These are phyloP conservation scores for California macrophylla DNA, from an alignment of 441 rosid species.

Conservation along the genomic window DNA sequence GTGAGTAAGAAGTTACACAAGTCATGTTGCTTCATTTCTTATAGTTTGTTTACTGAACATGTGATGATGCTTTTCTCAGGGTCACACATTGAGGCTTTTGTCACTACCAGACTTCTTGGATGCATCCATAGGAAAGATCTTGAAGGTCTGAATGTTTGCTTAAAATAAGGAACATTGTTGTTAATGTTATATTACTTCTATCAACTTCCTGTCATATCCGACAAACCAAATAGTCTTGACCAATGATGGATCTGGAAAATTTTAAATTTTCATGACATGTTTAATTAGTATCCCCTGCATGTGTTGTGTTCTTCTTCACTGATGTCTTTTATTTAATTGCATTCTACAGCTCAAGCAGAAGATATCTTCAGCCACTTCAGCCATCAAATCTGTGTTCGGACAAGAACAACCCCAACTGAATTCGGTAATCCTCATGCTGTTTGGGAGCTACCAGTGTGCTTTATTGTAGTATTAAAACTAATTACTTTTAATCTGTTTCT, in stretches of 20 bases:
- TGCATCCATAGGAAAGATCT: constrained; percentile 87
- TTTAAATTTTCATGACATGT: not conserved
- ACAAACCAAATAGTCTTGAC: not conserved
- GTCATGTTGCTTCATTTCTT: constrained; percentile 9
- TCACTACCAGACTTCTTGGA: constrained; percentile 92
- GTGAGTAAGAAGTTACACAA: constrained; percentile 33
- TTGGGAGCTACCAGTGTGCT: constrained; percentile 14
- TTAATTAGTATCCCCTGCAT: not conserved
- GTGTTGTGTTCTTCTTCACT: not conserved
- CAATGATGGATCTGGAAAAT: not conserved
- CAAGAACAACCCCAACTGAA: constrained; percentile 36
- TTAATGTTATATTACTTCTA: not conserved
- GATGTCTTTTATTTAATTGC: not conserved
- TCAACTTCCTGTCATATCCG: not conserved
- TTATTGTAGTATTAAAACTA: not conserved
- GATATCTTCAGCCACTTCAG: constrained; percentile 72
- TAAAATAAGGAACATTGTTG: not conserved
- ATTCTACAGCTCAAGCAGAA: constrained; percentile 68
- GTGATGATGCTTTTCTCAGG: constrained; percentile 38
- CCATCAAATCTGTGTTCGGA: constrained; percentile 55
- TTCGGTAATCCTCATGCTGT: constrained; percentile 31
- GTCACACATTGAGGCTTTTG: constrained; percentile 79
- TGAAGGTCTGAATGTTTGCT: constrained; percentile 38
- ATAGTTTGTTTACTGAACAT: constrained; percentile 12
- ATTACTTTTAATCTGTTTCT: constrained; percentile 6